Evolutionary conservation across 2,329 filamentous ascomycete genomes (phyloP).

Genomic region (Coleophoma eucalyptorum): DNA sequence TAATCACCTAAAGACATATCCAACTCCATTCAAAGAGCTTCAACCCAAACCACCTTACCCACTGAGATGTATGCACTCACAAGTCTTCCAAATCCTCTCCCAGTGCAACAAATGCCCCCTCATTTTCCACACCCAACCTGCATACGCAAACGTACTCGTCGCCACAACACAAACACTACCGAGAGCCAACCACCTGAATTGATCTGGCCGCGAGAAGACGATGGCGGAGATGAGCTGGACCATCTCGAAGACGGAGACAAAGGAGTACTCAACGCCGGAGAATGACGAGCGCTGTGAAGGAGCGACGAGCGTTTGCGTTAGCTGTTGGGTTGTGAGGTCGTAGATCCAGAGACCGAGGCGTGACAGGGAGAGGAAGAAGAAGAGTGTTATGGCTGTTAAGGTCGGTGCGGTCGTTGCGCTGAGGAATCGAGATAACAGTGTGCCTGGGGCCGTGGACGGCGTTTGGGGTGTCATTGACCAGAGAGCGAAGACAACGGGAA

Average conservation of each 20-base stretch:
- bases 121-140: slow-evolving; percentile 32
- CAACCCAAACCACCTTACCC: no score
- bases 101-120: slow-evolving; percentile 38
- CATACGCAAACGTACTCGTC: slow-evolving; percentile 29
- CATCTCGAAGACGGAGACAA: slow-evolving; percentile 36
- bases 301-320: slow-evolving; percentile 36
- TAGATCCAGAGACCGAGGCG: slow-evolving; percentile 40
- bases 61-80: no score
- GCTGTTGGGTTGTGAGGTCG: slow-evolving; percentile 39
- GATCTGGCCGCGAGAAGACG: slow-evolving; percentile 28
- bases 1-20: no score
- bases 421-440: slow-evolving; percentile 7
- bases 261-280: slow-evolving; percentile 36
- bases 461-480: slow-evolving; percentile 23
- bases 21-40: no score
- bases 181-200: slow-evolving; percentile 35
- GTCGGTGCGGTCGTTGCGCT: slow-evolving; percentile 10
- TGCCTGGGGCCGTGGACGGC: slow-evolving; percentile 6
- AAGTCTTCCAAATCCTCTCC: slow-evolving; percentile 22
- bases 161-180: slow-evolving; percentile 30
- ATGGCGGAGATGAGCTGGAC: slow-evolving; percentile 32
- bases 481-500: slow-evolving; percentile 31
- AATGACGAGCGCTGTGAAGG: slow-evolving; percentile 33
- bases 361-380: slow-evolving; percentile 36
- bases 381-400: slow-evolving; percentile 29